phyloP scores from a whole-genome alignment of 768 basidiomycete species.

The Amanita molliuscula region DNA sequence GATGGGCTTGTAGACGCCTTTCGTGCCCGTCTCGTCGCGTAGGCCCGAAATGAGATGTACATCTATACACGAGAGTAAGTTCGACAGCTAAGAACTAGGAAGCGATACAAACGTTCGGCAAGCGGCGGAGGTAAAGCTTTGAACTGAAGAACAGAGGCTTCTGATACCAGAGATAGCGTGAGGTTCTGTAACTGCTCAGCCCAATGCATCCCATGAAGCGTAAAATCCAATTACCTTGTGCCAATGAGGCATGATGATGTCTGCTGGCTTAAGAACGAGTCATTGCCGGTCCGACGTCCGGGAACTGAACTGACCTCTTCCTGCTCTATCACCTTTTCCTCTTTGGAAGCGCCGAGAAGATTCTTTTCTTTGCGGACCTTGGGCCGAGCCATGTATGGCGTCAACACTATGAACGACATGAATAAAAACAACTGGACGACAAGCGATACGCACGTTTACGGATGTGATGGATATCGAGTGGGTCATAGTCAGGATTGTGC shows the following conservation, averaged over 20 bases:
- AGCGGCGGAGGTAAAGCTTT: slow-evolving; percentile 48
- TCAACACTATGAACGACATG: slow-evolving; percentile 48
- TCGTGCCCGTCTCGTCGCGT: slow-evolving; percentile 55
- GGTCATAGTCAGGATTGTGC: slow-evolving; percentile 38
- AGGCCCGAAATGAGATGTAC: slow-evolving; percentile 47
- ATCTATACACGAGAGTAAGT: slow-evolving; percentile 30
- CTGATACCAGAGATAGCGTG: slow-evolving; percentile 78
- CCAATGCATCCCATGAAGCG: background rate
- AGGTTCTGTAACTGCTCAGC: slow-evolving; percentile 50
- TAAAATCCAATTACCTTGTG: slow-evolving; percentile 39
- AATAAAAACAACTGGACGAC: background rate
- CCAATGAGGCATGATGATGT: slow-evolving; percentile 78
- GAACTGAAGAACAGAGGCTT: slow-evolving; percentile 44
- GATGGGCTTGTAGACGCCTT: slow-evolving; percentile 76
- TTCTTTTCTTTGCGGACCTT: slow-evolving; percentile 79
- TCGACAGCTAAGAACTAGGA: slow-evolving; percentile 6
- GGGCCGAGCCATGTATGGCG: slow-evolving; percentile 66
- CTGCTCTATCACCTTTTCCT: slow-evolving; percentile 27
- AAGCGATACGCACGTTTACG: slow-evolving; percentile 53
- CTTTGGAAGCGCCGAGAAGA: slow-evolving; percentile 42
- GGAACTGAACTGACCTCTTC: slow-evolving; percentile 35
- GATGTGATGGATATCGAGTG: slow-evolving; percentile 52
- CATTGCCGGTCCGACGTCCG: background rate
- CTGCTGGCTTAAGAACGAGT: slow-evolving; percentile 20
- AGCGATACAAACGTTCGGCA: slow-evolving; percentile 42